These are phyloP conservation scores for Xylaria castorea DNA, from an alignment of 495 filamentous ascomycete genomes.

Conservation along the genomic window DNA sequence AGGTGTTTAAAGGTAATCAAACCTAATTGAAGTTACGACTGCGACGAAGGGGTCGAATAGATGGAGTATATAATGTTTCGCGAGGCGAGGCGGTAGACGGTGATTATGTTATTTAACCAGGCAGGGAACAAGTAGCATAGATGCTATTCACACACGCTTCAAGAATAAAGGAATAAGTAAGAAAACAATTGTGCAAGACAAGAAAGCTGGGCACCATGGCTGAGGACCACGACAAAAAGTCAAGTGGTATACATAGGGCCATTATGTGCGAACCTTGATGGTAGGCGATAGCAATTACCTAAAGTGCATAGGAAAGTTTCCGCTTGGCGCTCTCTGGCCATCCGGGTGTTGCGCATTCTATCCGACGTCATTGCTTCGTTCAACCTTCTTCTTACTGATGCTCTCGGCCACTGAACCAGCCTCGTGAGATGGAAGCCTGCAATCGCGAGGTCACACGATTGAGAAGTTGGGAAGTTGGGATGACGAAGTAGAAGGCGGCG, in stretches of 20 bases:
- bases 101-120: background rate
- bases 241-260: background rate
- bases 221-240: background rate
- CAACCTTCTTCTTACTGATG: background rate
- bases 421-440: background rate
- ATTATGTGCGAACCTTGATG: slow-evolving; percentile 19
- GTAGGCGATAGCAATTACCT: slow-evolving; percentile 2
- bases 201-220: background rate
- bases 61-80: background rate
- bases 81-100: background rate
- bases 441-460: slow-evolving; percentile 8
- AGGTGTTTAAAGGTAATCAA: background rate
- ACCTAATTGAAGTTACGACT: background rate
- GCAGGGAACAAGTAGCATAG: background rate
- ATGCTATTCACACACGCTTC: background rate
- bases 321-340: slow-evolving; percentile 5
- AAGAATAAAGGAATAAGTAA: background rate
- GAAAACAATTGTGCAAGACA: background rate
- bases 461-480: slow-evolving; percentile 8
- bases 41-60: background rate
- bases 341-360: background rate
- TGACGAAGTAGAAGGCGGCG: background rate
- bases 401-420: background rate
- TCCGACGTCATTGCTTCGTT: background rate
- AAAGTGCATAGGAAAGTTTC: background rate